Conservation (phyloP, 306 rosid genomes). For the Rosa persica region DNA sequence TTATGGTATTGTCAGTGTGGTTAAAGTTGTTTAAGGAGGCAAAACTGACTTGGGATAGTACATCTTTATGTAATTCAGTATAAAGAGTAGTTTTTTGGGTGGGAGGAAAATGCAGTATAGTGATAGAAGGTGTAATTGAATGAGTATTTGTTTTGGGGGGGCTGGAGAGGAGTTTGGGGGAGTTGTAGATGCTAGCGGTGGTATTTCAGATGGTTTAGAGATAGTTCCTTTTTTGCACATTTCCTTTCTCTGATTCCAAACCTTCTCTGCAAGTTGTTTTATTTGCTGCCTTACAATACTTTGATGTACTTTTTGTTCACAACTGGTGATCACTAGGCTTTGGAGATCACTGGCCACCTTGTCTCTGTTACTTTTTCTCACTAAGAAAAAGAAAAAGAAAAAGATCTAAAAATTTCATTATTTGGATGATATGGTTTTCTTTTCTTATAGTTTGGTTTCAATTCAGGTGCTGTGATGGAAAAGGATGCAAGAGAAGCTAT, state of each 20-base stretch:
- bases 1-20: background rate
- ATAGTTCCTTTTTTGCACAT: background rate
- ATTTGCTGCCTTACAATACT: background rate
- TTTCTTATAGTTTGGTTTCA: conserved; percentile 10
- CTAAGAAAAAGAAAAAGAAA: background rate
- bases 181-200: background rate
- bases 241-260: background rate
- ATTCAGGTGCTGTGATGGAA: conserved; percentile 69
- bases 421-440: conserved; percentile 10
- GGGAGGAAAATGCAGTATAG: background rate
- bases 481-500: conserved; percentile 54
- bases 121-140: background rate
- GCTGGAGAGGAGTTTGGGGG: background rate
- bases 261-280: background rate
- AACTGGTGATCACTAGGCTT: background rate
- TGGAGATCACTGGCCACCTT: background rate
- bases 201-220: background rate
- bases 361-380: background rate
- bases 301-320: background rate
- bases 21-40: background rate
- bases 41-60: background rate
- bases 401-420: conserved; percentile 9
- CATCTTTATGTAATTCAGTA: background rate
- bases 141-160: background rate
- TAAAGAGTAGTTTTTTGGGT: background rate